Base-by-base conservation (phyloP, 2,329 filamentous ascomycete species). In the Albophoma yamanashiensis region DNA sequence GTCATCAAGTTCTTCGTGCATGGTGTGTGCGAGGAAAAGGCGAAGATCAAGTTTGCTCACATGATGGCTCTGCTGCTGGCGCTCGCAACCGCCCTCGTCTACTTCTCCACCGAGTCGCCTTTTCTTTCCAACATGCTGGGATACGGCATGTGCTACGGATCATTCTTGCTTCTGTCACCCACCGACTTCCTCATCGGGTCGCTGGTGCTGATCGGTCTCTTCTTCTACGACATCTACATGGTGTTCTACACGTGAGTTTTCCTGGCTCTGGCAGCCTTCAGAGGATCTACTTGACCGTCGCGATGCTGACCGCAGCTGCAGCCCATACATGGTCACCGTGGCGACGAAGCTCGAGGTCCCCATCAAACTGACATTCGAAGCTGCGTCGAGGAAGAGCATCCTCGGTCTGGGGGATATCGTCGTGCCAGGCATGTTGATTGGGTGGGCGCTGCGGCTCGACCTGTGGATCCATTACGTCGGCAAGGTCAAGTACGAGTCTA, bases 201-300 rank as follows among this genome's bases (percentile, higher is more conserved):
- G 8, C 73, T 92, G 52, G 86, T 97, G 12, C 79, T 97, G 1
- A 76, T 79, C 12, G 90, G 88, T 0, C 79, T 97, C 1, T 97
- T 97, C 76, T 85, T 96, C 69, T 99, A 99, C 69, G 93, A 99
- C 70, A 93, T 99, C 56, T 86, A 94, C 72, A 92, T 93, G 80
- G 90, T 94, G 7, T 94, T 94, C 70, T 94, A 89, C 70, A 92
- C 89, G 77, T 86, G 70, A 74, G 83, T 79, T 4, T 27, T 17
- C 11, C 22, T 55, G 12, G 4, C 17, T n/a, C 5, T 2, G 6
- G 8, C n/a, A 7, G 4, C 17, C 27, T 8, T 9, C 11, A 15
- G 17, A 34, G 3, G 20, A 11, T n/a, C 27, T 31, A 3, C 27
- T 3, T 31, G 3, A 31, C 27, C 3, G 27, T 31, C 5, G 27